Base-by-base conservation (phyloP, 2,329 filamentous ascomycete genomes). In the Colletotrichum trifolii region DNA sequence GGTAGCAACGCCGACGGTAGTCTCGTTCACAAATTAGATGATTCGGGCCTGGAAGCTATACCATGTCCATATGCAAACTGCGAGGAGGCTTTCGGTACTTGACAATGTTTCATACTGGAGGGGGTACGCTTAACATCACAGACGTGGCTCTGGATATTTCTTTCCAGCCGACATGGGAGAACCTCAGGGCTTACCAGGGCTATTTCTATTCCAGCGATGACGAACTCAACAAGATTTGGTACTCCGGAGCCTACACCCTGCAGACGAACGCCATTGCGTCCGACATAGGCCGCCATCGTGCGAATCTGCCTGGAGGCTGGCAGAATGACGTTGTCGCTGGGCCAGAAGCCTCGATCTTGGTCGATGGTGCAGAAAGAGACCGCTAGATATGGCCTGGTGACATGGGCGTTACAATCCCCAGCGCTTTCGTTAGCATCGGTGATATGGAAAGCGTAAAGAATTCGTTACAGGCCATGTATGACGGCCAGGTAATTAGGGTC, bases 361-460 rank as follows among this genome's bases (percentile, higher is more conserved):
- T 73, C 1, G 86, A 89, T 70, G 87, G 86, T 11, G 84, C 85
- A 1, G 89, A 89, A 71, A 78, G 87, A 38, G 87, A 89, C 69
- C 79, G 85, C 8, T 76, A 85, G 15, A 83, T 89, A 2, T 89
- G 86, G 86, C 82, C 87, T 9, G 87, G 87, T 1, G 87, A 90
- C 70, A 85, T 89, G 78, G 81, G 81, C 5, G 85, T 88, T 64
- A 83, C 85, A 4, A 77, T 86, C 0, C 85, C 86, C 3, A 80
- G 78, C 38, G 80, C 86, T 11, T 81, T 84, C 9, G 81, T 87
- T 2, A 85, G 83, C 8, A 87, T 85, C 0, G 81, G 82, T 35
- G 84, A 87, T 68, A 73, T 86, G 52, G 76, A 81, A 15, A 80
- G 81, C 40, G 77, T 86, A 8, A 78, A 79, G 17, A 85, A 85